Percentiles rank a stretch among this genome's conserved stretches.
Conservation (phyloP, 1,284 basidiomycete species). For the Ustilago nuda region DNA sequence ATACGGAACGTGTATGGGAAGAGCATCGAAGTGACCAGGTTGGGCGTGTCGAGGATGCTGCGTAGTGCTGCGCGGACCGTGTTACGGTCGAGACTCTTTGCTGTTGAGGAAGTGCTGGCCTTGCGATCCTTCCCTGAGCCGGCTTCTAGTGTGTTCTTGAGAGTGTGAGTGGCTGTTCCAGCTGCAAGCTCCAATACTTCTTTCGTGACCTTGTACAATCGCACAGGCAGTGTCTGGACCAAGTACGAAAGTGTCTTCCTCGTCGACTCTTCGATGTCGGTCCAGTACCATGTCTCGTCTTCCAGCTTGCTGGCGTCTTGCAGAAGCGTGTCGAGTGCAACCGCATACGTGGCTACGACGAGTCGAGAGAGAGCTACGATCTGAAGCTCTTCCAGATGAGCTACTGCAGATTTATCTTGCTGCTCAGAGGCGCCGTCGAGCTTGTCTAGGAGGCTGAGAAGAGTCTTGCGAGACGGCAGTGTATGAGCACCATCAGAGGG, state of each 20-base stretch:
- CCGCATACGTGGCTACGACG: constrained; percentile 50
- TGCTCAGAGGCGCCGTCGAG: constrained; percentile 26
- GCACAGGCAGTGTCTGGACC: constrained; percentile 52
- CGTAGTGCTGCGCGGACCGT: constrained; percentile 34
- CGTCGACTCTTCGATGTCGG: constrained; percentile 54
- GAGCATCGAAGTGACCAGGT: constrained; percentile 54
- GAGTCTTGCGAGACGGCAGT: constrained; percentile 33
- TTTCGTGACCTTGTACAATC: constrained; percentile 33
- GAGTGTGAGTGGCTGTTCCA: constrained; percentile 29
- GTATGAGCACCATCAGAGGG: constrained; percentile 26
- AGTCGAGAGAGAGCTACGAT: constrained; percentile 51
- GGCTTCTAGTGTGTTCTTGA: constrained; percentile 31
- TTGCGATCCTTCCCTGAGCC: constrained; percentile 3
- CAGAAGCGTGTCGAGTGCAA: constrained; percentile 50
- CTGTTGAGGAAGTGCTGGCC: constrained; percentile 12
- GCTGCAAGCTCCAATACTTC: constrained; percentile 43
- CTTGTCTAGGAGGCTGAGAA: constrained; percentile 42
- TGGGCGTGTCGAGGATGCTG: constrained; percentile 49
- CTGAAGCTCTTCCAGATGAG: constrained; percentile 36
- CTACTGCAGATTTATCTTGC: neutral
- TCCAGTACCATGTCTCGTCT: constrained; percentile 61
- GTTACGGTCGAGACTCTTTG: constrained; percentile 23
- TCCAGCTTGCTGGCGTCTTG: constrained; percentile 53
- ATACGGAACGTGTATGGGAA: constrained; percentile 49
- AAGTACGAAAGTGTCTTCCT: constrained; percentile 40